Percentiles rank a stretch among this genome's conserved stretches.
Conservation (phyloP, 2,329 filamentous ascomycete genomes). For the Aspergillus thermomutatus region DNA sequence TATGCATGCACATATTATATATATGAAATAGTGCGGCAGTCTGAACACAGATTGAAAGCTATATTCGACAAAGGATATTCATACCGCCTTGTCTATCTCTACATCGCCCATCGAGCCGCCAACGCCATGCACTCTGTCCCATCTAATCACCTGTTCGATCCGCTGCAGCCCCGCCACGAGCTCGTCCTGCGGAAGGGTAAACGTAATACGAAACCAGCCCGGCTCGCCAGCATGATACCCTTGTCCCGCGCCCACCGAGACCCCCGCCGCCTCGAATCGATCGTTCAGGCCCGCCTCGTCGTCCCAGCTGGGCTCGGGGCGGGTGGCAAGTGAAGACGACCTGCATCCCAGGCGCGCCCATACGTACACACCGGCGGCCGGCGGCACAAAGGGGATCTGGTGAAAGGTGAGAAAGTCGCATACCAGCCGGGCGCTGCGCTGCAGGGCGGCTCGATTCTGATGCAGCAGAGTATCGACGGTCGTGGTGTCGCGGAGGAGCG, state of each 20-base stretch:
- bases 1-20: no score
- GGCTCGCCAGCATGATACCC: background rate
- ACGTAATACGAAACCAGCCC: background rate
- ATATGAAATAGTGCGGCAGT: no score
- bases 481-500: background rate
- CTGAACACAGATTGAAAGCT: no score
- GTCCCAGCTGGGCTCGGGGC: background rate
- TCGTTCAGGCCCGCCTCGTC: background rate
- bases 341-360: background rate
- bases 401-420: background rate
- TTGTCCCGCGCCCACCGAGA: background rate
- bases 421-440: background rate
- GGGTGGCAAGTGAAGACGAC: no score
- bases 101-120: no score
- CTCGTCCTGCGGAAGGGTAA: background rate
- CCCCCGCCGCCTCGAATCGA: background rate
- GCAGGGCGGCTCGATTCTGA: background rate
- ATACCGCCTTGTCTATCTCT: no score
- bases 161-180: background rate
- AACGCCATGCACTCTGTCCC: no score
- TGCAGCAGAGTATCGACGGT: background rate
- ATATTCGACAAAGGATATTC: no score
- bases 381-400: background rate
- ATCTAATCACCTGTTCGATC: background rate
- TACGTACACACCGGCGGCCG: background rate